Evolutionary conservation across 23 red algal species (phyloP), one percentile per base, ranked within the genome.

Genomic region (Agarophyton chilense): DNA sequence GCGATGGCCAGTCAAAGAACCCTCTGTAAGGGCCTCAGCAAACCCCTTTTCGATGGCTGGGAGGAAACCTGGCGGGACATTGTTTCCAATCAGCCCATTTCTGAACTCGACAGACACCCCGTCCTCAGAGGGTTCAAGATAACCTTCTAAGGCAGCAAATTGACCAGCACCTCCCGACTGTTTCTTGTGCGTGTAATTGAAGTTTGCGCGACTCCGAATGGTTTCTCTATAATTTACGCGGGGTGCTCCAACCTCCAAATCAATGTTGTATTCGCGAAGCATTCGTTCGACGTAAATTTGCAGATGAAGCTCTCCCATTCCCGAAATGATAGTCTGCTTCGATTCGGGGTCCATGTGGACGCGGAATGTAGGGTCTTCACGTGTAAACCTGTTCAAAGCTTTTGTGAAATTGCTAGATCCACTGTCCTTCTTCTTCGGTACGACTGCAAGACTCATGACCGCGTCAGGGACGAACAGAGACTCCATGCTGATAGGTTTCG

Each of bases 261-360:
- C 93, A 46, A 96, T 73, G 44, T 93, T 92, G 74, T 99, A 99
- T 51, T 99, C 97, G 9, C 97, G 93, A 56, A 82, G 82, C 93
- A 99, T 95, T 14, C 97, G 93, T 52, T 96, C 93, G 12, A 96
- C 87, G 66, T 99, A 99, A 56, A 99, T 92, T 51, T 99, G 84
- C 10, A 99, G 74, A 46, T 99, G 97, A 11, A 99, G 90, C 78
- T 99, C 97, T 22, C 97, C 97, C 97, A 99, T 99, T 47, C 97
- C 97, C 18, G 83, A 78, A 62, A 99, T 99, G 55, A 99, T 96
- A 6, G 92, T 94, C 79, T 99, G 79, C 44, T 96, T 94, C 13
- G 93, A 90, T 79, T 99, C 97, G 25, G 83, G 93, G 79, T 99
- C 97, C 35, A 91, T 78, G 43, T 89, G 79, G 29, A 95, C 88